Percentiles rank a stretch among this genome's conserved stretches.
phyloP scores from a whole-genome alignment of 345 rosid species.

The Noccaea bulbosa region DNA sequence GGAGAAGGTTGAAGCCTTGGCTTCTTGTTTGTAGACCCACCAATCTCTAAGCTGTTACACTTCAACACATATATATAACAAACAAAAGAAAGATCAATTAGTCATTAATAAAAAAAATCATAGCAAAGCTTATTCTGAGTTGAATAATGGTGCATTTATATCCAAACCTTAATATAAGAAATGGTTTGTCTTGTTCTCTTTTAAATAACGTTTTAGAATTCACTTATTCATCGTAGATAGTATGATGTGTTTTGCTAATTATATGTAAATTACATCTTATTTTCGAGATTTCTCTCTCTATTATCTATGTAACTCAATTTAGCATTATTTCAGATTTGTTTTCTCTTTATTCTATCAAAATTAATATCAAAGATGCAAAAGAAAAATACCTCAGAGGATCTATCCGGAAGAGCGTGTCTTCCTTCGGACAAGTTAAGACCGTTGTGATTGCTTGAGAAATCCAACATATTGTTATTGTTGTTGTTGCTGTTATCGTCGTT shows the following conservation, averaged over 20 bases:
- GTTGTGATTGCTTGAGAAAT: constrained; percentile 60
- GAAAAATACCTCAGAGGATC: constrained; percentile 68
- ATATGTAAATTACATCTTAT: neutral
- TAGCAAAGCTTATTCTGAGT: constrained; percentile 4
- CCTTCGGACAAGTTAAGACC: constrained; percentile 50
- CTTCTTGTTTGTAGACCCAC: constrained; percentile 80
- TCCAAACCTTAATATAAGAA: constrained; percentile 32
- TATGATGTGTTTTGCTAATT: constrained; percentile 21
- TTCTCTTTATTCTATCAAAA: neutral
- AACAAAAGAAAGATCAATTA: constrained; percentile 23
- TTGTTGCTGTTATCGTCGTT: constrained; percentile 42
- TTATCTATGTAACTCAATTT: neutral
- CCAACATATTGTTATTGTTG: constrained; percentile 60
- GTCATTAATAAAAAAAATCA: neutral
- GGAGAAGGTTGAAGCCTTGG: constrained; percentile 84
- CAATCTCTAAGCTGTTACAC: constrained; percentile 78
- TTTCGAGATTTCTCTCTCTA: constrained; percentile 4
- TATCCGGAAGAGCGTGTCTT: constrained; percentile 73
- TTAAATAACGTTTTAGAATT: constrained; percentile 21
- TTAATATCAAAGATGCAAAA: neutral
- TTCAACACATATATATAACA: constrained; percentile 37
- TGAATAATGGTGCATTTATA: constrained; percentile 25
- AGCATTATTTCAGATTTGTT: neutral
- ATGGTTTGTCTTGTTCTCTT: constrained; percentile 20
- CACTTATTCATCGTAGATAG: constrained; percentile 6